Conservation (phyloP, 495 filamentous ascomycete genomes). For the Annulohypoxylon maeteangense region DNA sequence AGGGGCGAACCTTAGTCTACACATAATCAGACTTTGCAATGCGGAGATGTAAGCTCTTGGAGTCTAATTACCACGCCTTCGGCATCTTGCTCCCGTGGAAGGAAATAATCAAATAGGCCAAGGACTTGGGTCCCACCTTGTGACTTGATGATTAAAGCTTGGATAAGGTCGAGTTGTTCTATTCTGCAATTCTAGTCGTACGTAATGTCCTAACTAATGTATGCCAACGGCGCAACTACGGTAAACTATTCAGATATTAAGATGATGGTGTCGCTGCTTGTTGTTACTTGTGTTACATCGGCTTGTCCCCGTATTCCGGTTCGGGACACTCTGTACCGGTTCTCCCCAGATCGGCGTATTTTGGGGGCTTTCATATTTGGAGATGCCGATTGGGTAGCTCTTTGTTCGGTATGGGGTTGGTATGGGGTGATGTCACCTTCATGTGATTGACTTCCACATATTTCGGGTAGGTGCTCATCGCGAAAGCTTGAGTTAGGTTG, state of each 20-base stretch:
- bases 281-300: conserved; percentile 5
- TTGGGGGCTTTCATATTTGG: neutral
- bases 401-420: too few species aligned
- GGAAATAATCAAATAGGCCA: conserved; percentile 8
- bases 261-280: neutral
- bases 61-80: neutral
- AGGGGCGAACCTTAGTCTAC: neutral
- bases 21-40: neutral
- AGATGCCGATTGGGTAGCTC: neutral
- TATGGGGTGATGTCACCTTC: neutral
- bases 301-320: neutral
- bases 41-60: conserved; percentile 2
- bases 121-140: neutral
- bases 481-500: neutral
- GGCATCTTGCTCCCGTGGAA: conserved; percentile 4
- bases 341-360: neutral
- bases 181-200: neutral
- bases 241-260: neutral
- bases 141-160: neutral
- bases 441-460: neutral
- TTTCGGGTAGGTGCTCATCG: neutral
- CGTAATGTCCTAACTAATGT: neutral
- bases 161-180: neutral
- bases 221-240: neutral
- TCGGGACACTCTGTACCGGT: conserved; percentile 2